Conservation (phyloP, 2,329 filamentous ascomycete species). For the Phaeosphaeriaceae sp. region DNA sequence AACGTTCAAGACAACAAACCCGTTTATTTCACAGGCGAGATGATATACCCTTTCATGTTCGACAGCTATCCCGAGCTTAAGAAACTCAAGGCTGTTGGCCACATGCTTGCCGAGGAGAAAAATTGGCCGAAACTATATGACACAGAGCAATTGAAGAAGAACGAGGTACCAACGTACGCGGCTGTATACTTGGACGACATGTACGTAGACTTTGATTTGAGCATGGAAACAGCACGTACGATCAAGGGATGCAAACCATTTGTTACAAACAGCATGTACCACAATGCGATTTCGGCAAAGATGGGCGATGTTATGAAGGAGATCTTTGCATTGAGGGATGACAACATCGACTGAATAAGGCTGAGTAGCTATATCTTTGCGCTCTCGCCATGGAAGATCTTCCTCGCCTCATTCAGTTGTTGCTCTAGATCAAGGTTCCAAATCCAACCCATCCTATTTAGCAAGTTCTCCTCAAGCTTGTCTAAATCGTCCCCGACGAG, state of each 20-base stretch:
- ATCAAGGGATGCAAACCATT: slow-evolving; percentile 81
- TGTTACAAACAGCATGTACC: slow-evolving; percentile 86
- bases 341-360: slow-evolving; percentile 60
- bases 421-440: slow-evolving; percentile 49
- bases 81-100: slow-evolving; percentile 70
- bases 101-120: slow-evolving; percentile 70
- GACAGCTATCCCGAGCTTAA: slow-evolving; percentile 77
- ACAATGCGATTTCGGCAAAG: slow-evolving; percentile 78
- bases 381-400: slow-evolving; percentile 24
- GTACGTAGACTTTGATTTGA: slow-evolving; percentile 83
- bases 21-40: slow-evolving; percentile 87
- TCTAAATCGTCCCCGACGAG: slow-evolving; percentile 47
- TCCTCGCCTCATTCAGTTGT: slow-evolving; percentile 42
- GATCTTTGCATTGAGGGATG: slow-evolving; percentile 78
- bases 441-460: slow-evolving; percentile 47
- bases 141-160: slow-evolving; percentile 71
- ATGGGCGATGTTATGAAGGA: slow-evolving; percentile 77
- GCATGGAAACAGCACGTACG: slow-evolving; percentile 73
- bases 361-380: slow-evolving; percentile 9
- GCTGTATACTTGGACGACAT: slow-evolving; percentile 86
- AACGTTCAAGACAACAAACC: slow-evolving; percentile 55
- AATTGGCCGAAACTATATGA: slow-evolving; percentile 83
- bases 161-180: slow-evolving; percentile 85
- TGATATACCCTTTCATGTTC: slow-evolving; percentile 88
- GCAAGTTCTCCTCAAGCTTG: slow-evolving; percentile 43